phyloP scores from a whole-genome alignment of 2,329 filamentous ascomycete genomes.

The Fusarium abutilonis region DNA sequence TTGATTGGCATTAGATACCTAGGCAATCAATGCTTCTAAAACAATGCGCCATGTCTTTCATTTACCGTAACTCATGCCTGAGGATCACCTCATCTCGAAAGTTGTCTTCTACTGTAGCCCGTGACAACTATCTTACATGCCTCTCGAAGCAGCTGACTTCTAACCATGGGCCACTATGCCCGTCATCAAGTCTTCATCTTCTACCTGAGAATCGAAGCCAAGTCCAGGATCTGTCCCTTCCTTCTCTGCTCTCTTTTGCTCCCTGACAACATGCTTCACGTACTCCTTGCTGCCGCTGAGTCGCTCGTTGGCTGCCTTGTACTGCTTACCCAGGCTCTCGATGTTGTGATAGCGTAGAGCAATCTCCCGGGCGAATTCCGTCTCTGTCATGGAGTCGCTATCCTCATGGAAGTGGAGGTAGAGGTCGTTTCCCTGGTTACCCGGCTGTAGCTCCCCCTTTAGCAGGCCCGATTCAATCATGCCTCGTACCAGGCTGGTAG shows the following conservation, averaged over 20 bases:
- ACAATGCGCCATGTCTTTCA: conserved; percentile 11
- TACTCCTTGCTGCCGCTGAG: conserved; percentile 67
- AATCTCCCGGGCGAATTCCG: conserved; percentile 61
- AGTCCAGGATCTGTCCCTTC: conserved; percentile 50
- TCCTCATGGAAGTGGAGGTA: conserved; percentile 63
- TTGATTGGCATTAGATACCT: conserved; percentile 4
- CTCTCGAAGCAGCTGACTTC: not conserved
- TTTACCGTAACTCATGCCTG: conserved; percentile 24
- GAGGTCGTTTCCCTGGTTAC: conserved; percentile 53
- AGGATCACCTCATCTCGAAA: not conserved
- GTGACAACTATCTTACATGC: not conserved
- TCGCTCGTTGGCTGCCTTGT: conserved; percentile 63
- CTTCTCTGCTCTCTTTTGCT: conserved; percentile 59
- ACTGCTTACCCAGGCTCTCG: conserved; percentile 57
- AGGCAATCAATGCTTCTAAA: conserved; percentile 3
- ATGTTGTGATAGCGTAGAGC: conserved; percentile 55
- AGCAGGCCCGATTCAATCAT: conserved; percentile 68
- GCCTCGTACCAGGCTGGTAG: conserved; percentile 58
- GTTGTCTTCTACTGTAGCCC: not conserved
- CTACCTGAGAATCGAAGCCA: conserved; percentile 60
- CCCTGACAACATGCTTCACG: conserved; percentile 57
- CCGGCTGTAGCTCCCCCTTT: conserved; percentile 61
- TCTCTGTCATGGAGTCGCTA: conserved; percentile 58
- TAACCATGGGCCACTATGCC: conserved; percentile 49
- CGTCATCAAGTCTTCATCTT: conserved; percentile 71